Evolutionary conservation across 306 rosid species (phyloP), one percentile per base, ranked within the genome.

Genomic region (Canavalia gladiata): DNA sequence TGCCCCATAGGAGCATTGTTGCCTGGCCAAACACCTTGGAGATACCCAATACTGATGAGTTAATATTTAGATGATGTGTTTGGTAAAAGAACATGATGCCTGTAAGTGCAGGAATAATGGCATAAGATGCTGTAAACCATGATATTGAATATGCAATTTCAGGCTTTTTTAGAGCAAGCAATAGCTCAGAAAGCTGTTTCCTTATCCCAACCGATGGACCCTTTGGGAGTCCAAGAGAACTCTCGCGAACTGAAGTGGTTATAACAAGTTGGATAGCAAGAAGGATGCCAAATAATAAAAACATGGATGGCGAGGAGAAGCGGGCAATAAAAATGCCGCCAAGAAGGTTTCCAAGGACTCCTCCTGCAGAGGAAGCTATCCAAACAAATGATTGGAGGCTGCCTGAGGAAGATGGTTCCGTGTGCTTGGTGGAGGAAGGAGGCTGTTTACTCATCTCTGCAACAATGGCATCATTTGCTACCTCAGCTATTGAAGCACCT

Each of bases 41-140:
- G 58, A 93, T 72, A 11, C 99, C 99, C 76, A 93, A 58, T 6
- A 88, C 79, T 1, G 96, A 88, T 3, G 98, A 88, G 65, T 89
- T 85, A 12, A 95, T 91, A 75, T 90, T 89, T 79, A 95, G 78
- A 83, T 84, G 37, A 12, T 91, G 84, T 8, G 96, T 93, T 74
- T 95, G 99, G 80, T 95, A 95, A 84, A 95, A 93, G 92, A 95
- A 95, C 99, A 95, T 89, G 65, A 98, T 91, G 76, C 99, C 94
- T 8, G 97, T 91, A 18, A 95, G 86, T 34, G 90, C 88, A 28
- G 98, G 99, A 81, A 90, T 90, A 56, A 88, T 78, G 49, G 98
- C 97, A 68, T 91, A 90, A n/a, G 98, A 95, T 71, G 89, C 88
- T 25, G 96, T 92, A 62, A 95, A 91, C 99, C 99, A 95, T 75